Conservation (phyloP, 345 rosid species). For the Lepidium didymum region DNA sequence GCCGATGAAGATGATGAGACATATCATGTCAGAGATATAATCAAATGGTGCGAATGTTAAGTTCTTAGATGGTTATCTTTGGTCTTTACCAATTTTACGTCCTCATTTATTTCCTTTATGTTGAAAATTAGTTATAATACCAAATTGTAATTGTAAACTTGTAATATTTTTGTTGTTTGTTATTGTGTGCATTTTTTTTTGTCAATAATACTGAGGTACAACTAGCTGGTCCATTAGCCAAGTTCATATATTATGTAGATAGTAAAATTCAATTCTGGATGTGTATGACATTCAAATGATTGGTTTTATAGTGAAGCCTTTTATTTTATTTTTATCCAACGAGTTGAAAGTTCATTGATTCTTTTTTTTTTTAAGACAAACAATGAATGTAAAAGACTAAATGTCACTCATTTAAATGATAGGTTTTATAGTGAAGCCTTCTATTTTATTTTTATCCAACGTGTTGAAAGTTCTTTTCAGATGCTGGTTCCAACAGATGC, state of each 20-base stretch:
- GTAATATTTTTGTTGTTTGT: not conserved
- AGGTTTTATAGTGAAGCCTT: not conserved
- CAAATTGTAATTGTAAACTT: not conserved
- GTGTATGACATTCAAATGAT: not conserved
- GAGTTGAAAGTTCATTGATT: not conserved
- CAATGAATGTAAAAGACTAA: too few relatives aligned
- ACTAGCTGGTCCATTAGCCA: too few relatives aligned
- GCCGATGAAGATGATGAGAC: conserved; percentile 51
- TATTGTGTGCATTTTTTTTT: not conserved
- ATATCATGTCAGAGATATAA: conserved; percentile 49
- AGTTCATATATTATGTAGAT: too few relatives aligned
- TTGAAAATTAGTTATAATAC: conserved; percentile 22
- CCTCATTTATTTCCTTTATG: conserved; percentile 75
- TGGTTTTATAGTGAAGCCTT: not conserved
- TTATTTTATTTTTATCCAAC: not conserved
- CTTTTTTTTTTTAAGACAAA: too few relatives aligned
- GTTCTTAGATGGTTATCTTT: conserved; percentile 40
- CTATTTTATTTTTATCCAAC: too few relatives aligned
- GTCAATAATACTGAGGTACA: too few relatives aligned
- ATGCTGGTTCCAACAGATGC: too few relatives aligned
- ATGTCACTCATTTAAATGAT: too few relatives aligned
- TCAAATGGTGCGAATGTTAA: conserved; percentile 29
- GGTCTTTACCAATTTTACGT: conserved; percentile 59
- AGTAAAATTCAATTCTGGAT: too few relatives aligned
- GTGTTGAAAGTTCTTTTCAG: too few relatives aligned